These are phyloP conservation scores for Penicillium diatomitis DNA, from an alignment of 495 filamentous ascomycete species.

Conservation along the genomic window DNA sequence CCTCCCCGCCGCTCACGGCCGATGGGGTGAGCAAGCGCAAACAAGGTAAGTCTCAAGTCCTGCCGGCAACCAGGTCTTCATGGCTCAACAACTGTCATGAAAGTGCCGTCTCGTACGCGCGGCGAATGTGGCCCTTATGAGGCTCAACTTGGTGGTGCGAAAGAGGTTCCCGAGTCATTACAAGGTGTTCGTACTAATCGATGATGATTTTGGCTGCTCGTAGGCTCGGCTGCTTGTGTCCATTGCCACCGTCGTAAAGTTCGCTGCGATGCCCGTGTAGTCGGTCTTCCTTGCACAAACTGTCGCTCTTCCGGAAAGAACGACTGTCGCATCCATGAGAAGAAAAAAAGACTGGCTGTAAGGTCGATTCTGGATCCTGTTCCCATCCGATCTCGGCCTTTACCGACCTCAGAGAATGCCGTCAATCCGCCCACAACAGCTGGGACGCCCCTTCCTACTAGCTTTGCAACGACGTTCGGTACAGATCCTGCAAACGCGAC, in stretches of 20 bases:
- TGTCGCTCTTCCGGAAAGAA: constrained; percentile 36
- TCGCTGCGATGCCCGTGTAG: constrained; percentile 38
- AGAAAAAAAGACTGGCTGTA: constrained; percentile 37
- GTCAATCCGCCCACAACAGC: constrained; percentile 16
- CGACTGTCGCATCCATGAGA: constrained; percentile 42
- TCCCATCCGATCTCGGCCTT: constrained; percentile 39
- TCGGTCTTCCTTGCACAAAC: constrained; percentile 38
- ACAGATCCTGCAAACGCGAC: constrained; percentile 14
- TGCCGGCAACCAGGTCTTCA: no score
- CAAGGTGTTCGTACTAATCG: no score
- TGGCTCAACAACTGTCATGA: no score
- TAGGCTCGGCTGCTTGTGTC: constrained; percentile 37
- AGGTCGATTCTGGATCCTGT: constrained; percentile 41
- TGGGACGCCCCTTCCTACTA: constrained; percentile 15
- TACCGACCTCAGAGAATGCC: constrained; percentile 19
- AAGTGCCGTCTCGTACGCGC: no score
- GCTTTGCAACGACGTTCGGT: constrained; percentile 25
- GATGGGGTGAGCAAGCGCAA: constrained; percentile 30
- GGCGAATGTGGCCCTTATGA: no score
- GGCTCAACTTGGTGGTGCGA: no score
- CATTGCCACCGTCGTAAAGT: constrained; percentile 44
- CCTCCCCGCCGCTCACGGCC: constrained; percentile 19
- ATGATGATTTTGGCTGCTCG: constrained; percentile 6
- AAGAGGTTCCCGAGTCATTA: no score
- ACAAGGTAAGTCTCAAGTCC: constrained; percentile 15